Base-by-base conservation (phyloP, 345 rosid genomes). In the Pugionium cornutum region DNA sequence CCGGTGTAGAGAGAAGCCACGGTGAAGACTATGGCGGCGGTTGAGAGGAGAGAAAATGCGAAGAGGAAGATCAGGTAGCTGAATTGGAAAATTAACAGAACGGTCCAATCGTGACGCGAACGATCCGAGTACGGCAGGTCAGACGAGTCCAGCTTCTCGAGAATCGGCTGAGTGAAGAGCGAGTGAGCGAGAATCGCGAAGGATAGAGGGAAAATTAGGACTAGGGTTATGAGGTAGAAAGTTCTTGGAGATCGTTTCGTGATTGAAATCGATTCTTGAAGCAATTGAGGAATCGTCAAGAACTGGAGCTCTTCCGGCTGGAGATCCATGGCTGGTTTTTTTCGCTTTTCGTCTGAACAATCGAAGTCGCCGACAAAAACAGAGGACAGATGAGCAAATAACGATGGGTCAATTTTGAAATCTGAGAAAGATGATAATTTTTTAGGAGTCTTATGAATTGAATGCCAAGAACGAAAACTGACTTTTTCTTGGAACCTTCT, bases 1-100 rank as follows among this genome's bases (percentile, higher is more conserved):
- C 36, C 36, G 3, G 36, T 34, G 36, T 34, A 34, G 36, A 34
- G 36, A 34, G 36, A 34, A 3, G 36, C 99, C 8, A 88, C 96
- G 7, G 97, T 86, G 84, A 94, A 90, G 68, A 94, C 99, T 0
- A 90, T 91, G 3, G 99, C 97, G 45, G 99, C 99, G 0, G 99
- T 94, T 9, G 99, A 87, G 75, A 94, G 89, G 35, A 94, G 95
- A 54, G 99, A 94, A 85, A 94, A 90, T 48, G 87, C 89, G 40
- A 94, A 94, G 76, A 94, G 95, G 81, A 94, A 94, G 73, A 94
- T 83, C 0, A 88, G 64, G 82, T 94, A 90, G 57, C 81, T 53
- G 85, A 90, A 94, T 58, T 88, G 95, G 72, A 82, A 82, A 77
- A 78, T 48, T 11, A 90, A 33, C 72, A 94, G 86, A 18, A 86